A percentile compares a stretch with the other conserved stretches of the same genome.
These are phyloP conservation scores for Fulvia fulva DNA, from an alignment of 2,329 filamentous ascomycete genomes.

Conservation along the genomic window DNA sequence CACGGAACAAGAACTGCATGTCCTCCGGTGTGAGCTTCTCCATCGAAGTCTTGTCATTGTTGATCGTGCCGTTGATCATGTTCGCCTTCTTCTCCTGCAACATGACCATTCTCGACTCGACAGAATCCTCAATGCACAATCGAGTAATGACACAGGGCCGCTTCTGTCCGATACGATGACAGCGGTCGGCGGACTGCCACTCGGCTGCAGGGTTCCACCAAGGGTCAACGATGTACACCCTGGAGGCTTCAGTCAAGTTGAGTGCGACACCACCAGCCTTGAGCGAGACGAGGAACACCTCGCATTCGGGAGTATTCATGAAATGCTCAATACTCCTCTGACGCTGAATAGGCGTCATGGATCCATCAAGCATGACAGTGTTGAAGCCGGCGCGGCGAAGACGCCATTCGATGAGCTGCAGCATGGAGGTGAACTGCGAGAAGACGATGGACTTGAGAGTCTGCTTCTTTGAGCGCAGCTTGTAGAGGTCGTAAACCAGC, in stretches of 20 bases:
- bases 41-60: slow-evolving; percentile 85
- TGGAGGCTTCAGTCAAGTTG: slow-evolving; percentile 89
- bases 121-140: slow-evolving; percentile 92
- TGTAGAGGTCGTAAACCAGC: slow-evolving; percentile 89
- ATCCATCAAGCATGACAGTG: slow-evolving; percentile 96
- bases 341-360: slow-evolving; percentile 85
- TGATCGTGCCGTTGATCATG: slow-evolving; percentile 97
- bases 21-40: slow-evolving; percentile 87
- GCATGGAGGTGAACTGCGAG: slow-evolving; percentile 94
- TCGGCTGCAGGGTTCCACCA: slow-evolving; percentile 99
- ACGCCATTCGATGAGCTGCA: slow-evolving; percentile 95
- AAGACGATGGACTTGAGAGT: slow-evolving; percentile 97
- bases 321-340: slow-evolving; percentile 94
- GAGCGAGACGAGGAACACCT: slow-evolving; percentile 92
- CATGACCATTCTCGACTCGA: slow-evolving; percentile 91
- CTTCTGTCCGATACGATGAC: slow-evolving; percentile 89
- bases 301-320: slow-evolving; percentile 90
- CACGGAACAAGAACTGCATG: slow-evolving; percentile 93
- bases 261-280: slow-evolving; percentile 95
- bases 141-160: slow-evolving; percentile 92
- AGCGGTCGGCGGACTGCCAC: slow-evolving; percentile 88
- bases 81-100: slow-evolving; percentile 98
- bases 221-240: slow-evolving; percentile 32
- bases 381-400: slow-evolving; percentile 94
- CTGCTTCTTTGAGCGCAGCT: slow-evolving; percentile 84